Evolutionary conservation across 1,284 basidiomycete species (phyloP).

Genomic region (Melanopsichium pennsylvanicum): DNA sequence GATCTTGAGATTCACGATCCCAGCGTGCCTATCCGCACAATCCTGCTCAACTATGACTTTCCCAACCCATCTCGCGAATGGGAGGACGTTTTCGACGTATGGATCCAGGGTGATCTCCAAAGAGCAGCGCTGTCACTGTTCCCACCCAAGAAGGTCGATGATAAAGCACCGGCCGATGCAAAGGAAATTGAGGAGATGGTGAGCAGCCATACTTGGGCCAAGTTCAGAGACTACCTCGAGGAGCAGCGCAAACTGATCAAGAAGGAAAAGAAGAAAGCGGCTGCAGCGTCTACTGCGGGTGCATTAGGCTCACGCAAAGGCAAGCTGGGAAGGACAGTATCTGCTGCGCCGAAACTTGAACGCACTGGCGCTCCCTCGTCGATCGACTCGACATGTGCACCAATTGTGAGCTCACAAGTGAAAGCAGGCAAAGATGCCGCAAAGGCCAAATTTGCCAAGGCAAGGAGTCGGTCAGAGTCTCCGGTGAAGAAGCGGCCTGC

Average conservation of each 20-base stretch:
- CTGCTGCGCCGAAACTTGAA: conserved; percentile 39
- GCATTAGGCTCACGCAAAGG: conserved; percentile 22
- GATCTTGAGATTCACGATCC: conserved; percentile 50
- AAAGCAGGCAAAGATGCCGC: conserved; percentile 9
- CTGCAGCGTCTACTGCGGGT: conserved; percentile 7
- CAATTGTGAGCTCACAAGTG: conserved; percentile 1
- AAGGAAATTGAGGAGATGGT: conserved; percentile 31
- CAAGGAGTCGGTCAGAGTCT: conserved; percentile 31
- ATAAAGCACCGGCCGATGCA: conserved; percentile 7
- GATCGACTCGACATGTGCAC: conserved; percentile 4
- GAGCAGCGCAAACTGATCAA: conserved; percentile 39
- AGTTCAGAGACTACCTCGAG: conserved; percentile 32
- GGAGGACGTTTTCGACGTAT: conserved; percentile 89
- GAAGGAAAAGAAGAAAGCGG: conserved; percentile 29
- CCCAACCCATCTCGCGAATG: conserved; percentile 84
- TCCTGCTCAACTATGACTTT: conserved; percentile 89
- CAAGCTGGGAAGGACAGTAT: conserved; percentile 23
- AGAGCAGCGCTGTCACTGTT: conserved; percentile 57
- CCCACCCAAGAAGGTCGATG: conserved; percentile 20
- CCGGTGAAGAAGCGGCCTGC: conserved; percentile 27
- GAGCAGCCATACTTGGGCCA: conserved; percentile 27
- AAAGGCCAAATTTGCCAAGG: conserved; percentile 9
- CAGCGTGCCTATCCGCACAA: conserved; percentile 72
- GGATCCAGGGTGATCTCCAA: conserved; percentile 89
- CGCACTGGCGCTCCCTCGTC: conserved; percentile 8